These are phyloP conservation scores for Colletotrichum aenigma DNA, from an alignment of 2,329 filamentous ascomycete species.

Conservation along the genomic window DNA sequence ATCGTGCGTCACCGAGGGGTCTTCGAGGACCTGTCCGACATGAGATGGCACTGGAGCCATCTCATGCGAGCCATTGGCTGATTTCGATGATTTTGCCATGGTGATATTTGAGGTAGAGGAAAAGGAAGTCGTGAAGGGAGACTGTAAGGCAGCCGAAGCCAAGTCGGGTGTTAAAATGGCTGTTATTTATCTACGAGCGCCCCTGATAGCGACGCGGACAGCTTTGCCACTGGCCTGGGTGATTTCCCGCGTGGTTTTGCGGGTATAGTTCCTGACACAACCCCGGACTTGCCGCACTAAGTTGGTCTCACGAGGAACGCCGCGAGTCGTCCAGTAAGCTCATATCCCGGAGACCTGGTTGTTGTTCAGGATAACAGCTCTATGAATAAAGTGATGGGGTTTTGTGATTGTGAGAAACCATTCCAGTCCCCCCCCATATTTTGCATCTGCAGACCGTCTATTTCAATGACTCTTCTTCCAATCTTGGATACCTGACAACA, in stretches of 20 bases:
- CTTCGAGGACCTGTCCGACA: background rate
- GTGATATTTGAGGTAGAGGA: background rate
- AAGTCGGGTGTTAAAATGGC: background rate
- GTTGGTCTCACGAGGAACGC: background rate
- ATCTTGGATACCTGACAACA: background rate
- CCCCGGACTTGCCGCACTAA: background rate
- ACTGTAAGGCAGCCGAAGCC: background rate
- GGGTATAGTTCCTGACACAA: background rate
- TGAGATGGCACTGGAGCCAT: background rate
- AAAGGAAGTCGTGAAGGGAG: background rate
- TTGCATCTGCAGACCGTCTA: background rate
- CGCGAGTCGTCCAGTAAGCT: background rate
- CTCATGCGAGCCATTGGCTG: background rate
- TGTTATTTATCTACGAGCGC: background rate
- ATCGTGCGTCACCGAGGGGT: conserved; percentile 22
- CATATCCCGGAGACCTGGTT: background rate
- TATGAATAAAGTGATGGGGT: background rate
- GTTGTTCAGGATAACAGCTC: background rate
- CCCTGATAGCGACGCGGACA: background rate
- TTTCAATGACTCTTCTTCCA: background rate
- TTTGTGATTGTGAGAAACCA: background rate
- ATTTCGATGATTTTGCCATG: background rate
- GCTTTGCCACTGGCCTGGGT: background rate
- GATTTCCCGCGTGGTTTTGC: background rate
- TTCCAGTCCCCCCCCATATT: background rate